These are phyloP conservation scores for Crotalaria pallida DNA, from an alignment of 306 rosid genomes.

Conservation along the genomic window DNA sequence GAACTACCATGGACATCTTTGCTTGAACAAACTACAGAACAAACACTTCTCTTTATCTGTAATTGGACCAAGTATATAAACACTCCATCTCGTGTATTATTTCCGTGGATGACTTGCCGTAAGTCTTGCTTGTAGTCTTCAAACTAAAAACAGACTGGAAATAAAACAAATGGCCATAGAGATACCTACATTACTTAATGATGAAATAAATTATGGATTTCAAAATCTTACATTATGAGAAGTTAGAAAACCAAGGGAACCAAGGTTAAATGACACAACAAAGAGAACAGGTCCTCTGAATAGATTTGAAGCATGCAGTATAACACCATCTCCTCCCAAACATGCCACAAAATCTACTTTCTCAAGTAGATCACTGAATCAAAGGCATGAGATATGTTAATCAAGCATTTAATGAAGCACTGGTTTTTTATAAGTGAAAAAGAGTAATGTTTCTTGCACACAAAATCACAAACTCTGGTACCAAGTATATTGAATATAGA, in stretches of 20 bases:
- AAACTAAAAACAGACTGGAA: constrained; percentile 45
- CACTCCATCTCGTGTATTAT: constrained; percentile 72
- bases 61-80: too few species aligned
- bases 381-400: constrained; percentile 34
- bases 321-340: constrained; percentile 99
- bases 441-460: constrained; percentile 10
- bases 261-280: constrained; percentile 93
- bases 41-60: too few species aligned
- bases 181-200: constrained; percentile 12
- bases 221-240: constrained; percentile 69
- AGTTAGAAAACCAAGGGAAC: constrained; percentile 96
- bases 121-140: constrained; percentile 72
- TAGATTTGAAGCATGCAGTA: constrained; percentile 90
- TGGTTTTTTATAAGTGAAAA: background rate
- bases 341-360: constrained; percentile 98
- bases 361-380: constrained; percentile 80
- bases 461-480: constrained; percentile 33
- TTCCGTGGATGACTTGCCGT: constrained; percentile 82
- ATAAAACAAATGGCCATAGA: constrained; percentile 17
- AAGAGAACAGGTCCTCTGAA: constrained; percentile 90
- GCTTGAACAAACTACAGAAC: too few species aligned
- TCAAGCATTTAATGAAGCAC: constrained; percentile 26
- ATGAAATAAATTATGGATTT: constrained; percentile 20
- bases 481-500: constrained; percentile 90
- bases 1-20: too few species aligned